Evolutionary conservation across 768 basidiomycete genomes (phyloP).

Genomic region (Leccinum disarticulatum): DNA sequence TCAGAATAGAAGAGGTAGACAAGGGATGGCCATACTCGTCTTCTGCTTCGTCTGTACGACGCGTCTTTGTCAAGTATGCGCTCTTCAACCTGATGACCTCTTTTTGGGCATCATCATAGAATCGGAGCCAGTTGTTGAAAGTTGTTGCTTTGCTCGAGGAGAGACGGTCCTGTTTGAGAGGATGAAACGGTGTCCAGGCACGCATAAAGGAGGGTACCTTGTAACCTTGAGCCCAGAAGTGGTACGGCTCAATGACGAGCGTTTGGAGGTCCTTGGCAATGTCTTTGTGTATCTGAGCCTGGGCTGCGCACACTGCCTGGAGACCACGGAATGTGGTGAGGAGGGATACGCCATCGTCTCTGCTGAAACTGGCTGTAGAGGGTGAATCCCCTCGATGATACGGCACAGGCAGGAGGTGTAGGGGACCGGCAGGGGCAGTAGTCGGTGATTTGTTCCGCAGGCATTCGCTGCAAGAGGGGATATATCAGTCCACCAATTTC

Average conservation of each 20-base stretch:
- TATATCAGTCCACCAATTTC: no score
- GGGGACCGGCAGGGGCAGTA: constrained; percentile 15
- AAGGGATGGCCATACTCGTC: constrained; percentile 70
- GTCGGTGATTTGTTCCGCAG: no score
- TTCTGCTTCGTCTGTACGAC: constrained; percentile 87
- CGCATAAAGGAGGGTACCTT: constrained; percentile 43
- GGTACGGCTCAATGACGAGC: constrained; percentile 78
- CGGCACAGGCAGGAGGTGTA: no score
- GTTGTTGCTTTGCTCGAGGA: constrained; percentile 55
- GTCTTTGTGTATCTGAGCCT: constrained; percentile 73
- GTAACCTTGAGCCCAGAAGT: constrained; percentile 74
- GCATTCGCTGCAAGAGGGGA: no score
- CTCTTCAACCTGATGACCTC: constrained; percentile 73
- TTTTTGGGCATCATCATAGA: constrained; percentile 67
- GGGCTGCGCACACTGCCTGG: constrained; percentile 64
- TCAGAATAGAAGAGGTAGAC: constrained; percentile 3
- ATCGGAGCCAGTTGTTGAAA: constrained; percentile 63
- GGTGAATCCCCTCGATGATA: background rate
- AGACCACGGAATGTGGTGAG: constrained; percentile 78
- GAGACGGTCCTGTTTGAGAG: constrained; percentile 53
- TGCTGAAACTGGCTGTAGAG: constrained; percentile 62
- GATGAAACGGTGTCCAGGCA: constrained; percentile 14
- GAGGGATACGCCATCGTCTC: constrained; percentile 84
- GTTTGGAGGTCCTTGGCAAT: constrained; percentile 75
- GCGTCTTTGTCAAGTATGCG: constrained; percentile 72